Evolutionary conservation across 2,329 filamentous ascomycete species (phyloP).

Genomic region (Trichophyton simii): DNA sequence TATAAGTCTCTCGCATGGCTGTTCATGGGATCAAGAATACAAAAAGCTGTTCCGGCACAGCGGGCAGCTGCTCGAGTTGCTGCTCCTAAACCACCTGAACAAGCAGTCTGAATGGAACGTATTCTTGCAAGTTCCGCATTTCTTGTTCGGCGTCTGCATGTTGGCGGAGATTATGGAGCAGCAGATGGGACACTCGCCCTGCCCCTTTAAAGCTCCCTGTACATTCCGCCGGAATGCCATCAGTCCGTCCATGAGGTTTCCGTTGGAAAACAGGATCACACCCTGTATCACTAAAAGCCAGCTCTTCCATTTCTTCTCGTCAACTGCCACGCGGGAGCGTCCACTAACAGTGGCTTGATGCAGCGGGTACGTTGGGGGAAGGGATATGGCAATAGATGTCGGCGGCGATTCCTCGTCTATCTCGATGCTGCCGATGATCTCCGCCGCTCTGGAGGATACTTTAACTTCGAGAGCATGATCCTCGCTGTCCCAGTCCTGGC

Average conservation of each 20-base stretch:
- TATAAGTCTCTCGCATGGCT: not conserved
- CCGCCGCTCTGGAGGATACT: slow-evolving; percentile 56
- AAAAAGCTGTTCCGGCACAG: slow-evolving; percentile 81
- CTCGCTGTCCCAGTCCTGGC: slow-evolving; percentile 37
- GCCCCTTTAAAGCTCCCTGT: slow-evolving; percentile 74
- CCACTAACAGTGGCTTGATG: slow-evolving; percentile 63
- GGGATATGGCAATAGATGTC: slow-evolving; percentile 66
- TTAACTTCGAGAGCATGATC: slow-evolving; percentile 50
- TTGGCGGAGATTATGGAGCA: slow-evolving; percentile 87
- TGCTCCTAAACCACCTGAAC: slow-evolving; percentile 95
- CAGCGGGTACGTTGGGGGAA: slow-evolving; percentile 74
- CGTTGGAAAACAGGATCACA: slow-evolving; percentile 86
- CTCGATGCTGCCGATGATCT: slow-evolving; percentile 72
- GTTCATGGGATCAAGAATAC: slow-evolving; percentile 34
- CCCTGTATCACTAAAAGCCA: slow-evolving; percentile 84
- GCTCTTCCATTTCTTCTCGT: slow-evolving; percentile 81
- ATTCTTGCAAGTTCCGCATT: slow-evolving; percentile 85
- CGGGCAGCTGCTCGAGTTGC: slow-evolving; percentile 82
- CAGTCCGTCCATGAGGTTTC: slow-evolving; percentile 75
- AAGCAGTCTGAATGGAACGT: slow-evolving; percentile 80
- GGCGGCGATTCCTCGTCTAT: slow-evolving; percentile 77
- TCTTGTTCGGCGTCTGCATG: slow-evolving; percentile 81
- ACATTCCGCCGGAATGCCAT: slow-evolving; percentile 79
- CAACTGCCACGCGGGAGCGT: slow-evolving; percentile 71
- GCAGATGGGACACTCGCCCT: slow-evolving; percentile 92